Percentiles rank a stretch among this genome's conserved stretches.
phyloP scores from a whole-genome alignment of 2,329 filamentous ascomycete species.

The Monilinia fructicola region DNA sequence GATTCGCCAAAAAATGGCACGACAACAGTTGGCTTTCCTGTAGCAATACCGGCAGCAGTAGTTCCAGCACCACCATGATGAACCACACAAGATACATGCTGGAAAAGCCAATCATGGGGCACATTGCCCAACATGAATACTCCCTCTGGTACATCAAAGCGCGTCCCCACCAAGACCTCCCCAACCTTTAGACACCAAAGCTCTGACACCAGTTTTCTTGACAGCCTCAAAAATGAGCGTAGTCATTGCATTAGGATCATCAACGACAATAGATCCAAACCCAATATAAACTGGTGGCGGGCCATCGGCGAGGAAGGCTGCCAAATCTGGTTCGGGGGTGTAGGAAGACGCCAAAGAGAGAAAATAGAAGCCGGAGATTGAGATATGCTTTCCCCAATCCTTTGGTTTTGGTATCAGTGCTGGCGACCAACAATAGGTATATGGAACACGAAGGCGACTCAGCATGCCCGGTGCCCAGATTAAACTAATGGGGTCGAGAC shows the following conservation, averaged over 20 bases:
- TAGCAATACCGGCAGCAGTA: constrained; percentile 80
- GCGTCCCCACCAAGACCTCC: constrained; percentile 76
- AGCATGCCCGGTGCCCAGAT: constrained; percentile 83
- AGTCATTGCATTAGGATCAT: constrained; percentile 71
- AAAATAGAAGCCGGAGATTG: constrained; percentile 76
- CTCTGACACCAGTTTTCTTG: constrained; percentile 65
- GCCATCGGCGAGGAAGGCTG: constrained; percentile 64
- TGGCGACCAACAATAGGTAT: constrained; percentile 88
- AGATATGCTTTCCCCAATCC: constrained; percentile 72
- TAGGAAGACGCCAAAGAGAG: constrained; percentile 66
- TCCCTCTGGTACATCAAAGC: constrained; percentile 65
- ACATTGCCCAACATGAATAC: constrained; percentile 83
- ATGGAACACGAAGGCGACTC: constrained; percentile 72
- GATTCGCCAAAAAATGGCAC: constrained; percentile 88
- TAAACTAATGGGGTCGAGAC: constrained; percentile 73
- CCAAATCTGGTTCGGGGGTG: constrained; percentile 63
- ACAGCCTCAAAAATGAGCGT: constrained; percentile 71
- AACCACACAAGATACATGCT: constrained; percentile 76
- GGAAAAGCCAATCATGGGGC: constrained; percentile 87
- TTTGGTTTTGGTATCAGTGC: constrained; percentile 74
- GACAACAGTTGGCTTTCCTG: constrained; percentile 76
- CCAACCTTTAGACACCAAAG: constrained; percentile 85
- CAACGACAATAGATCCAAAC: constrained; percentile 80
- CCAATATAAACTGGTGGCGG: constrained; percentile 78
- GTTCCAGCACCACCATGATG: constrained; percentile 89